Conservation (phyloP, 2,329 filamentous ascomycete genomes). For the Arthrobotrys pseudoclavata region DNA sequence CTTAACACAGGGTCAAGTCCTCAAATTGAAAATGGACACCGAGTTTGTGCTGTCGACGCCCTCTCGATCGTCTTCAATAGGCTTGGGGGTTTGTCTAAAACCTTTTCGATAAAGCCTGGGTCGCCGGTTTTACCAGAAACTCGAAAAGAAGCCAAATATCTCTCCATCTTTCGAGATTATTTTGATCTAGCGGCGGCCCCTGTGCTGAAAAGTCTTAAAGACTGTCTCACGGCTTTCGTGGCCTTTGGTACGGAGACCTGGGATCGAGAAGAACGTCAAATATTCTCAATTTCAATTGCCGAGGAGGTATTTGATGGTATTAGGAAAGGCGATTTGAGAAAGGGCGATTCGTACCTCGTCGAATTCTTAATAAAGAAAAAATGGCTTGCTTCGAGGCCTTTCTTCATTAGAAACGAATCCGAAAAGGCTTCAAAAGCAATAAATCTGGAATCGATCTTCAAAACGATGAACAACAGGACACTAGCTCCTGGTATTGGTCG, state of each 20-base stretch:
- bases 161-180: conserved; percentile 47
- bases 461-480: conserved; percentile 59
- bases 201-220: conserved; percentile 49
- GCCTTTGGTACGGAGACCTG: conserved; percentile 42
- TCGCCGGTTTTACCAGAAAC: neutral
- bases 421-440: conserved; percentile 70
- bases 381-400: conserved; percentile 65
- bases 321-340: conserved; percentile 32
- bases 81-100: conserved; percentile 36
- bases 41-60: conserved; percentile 40
- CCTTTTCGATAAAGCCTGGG: neutral
- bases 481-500: conserved; percentile 61
- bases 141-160: conserved; percentile 4
- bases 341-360: conserved; percentile 50
- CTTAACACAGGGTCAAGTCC: conserved; percentile 26
- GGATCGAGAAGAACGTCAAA: conserved; percentile 14
- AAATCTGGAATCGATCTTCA: conserved; percentile 32
- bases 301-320: conserved; percentile 30
- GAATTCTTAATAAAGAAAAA: conserved; percentile 56
- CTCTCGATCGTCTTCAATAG: conserved; percentile 53
- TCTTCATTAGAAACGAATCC: conserved; percentile 11
- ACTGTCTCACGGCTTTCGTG: conserved; percentile 50
- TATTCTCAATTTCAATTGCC: conserved; percentile 29
- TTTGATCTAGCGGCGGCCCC: conserved; percentile 47
- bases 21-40: conserved; percentile 36